Base-by-base conservation (phyloP, 2,329 filamentous ascomycete genomes). In the Geosmithia morbida region DNA sequence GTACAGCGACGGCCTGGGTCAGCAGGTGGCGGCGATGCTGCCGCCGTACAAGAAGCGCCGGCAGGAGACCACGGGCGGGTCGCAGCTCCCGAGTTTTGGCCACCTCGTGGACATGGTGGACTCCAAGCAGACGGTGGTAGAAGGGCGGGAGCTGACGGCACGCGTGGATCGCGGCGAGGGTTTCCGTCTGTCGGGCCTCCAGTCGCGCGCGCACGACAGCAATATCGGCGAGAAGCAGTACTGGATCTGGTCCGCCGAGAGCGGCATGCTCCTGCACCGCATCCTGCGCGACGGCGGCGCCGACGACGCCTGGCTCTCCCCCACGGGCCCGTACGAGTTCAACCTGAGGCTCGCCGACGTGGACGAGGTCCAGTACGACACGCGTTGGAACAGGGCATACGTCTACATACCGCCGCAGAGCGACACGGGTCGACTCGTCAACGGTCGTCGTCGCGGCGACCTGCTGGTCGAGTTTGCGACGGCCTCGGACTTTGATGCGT, bases 181-280 rank as follows among this genome's bases (percentile, higher is more conserved):
- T 56, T 79, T 69, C 62, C 68, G 71, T 16, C 55, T 79, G 13
- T 61, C 68, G 43, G 70, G 75, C 51, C 66, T 79, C 53, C 75
- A 75, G 59, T 71, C 69, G 2, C 59, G 61, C 14, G 52, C 61
- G 11, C 63, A 69, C 46, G 70, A 72, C 1, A 73, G 68, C 19
- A 70, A 68, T 47, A 58, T 62, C 2, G 54, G 62, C 13, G 68
- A 73, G 5, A 75, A 71, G 13, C 74, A 78, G 55, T 77, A 77
- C 59, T 75, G 72, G 72, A 71, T 72, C 45, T 77, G 69, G 68
- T 53, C 69, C 3, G 61, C 61, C 8, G 56, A 64, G 29, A 54
- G 56, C 7, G 61, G 55, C 17, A 53, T 63, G 14, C 72, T 77
- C 47, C 70, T 77, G 60, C 74, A 77, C 51, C 74, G 76, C 53